These are phyloP conservation scores for Phytophthora uliginosa DNA, from an alignment of 352 stramenopile genomes.

Conservation along the genomic window DNA sequence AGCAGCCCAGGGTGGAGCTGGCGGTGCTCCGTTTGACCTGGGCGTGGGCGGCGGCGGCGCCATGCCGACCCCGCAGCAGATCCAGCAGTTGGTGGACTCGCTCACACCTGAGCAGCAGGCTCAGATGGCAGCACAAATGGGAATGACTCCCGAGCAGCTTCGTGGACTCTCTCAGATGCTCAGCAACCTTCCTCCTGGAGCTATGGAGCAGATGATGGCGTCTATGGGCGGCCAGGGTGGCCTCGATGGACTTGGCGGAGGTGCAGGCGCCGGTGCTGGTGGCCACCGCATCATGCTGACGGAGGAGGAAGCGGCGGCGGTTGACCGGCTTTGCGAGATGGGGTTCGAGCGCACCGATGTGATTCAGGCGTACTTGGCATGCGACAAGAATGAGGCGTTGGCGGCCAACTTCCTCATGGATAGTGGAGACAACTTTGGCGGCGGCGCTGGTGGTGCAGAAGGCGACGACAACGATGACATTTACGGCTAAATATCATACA, in stretches of 20 bases:
- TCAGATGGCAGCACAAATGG: constrained; percentile 88
- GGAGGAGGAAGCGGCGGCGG: constrained; percentile 82
- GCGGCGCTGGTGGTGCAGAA: constrained; percentile 48
- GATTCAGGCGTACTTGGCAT: constrained; percentile 98
- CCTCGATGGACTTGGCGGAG: constrained; percentile 57
- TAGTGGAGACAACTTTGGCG: constrained; percentile 70
- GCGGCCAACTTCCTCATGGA: constrained; percentile 99
- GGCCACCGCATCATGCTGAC: constrained; percentile 82
- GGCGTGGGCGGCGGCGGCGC: constrained; percentile 51
- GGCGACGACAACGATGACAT: constrained; percentile 90
- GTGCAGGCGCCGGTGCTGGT: constrained; percentile 34
- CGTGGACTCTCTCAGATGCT: constrained; percentile 90
- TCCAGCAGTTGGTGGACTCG: constrained; percentile 86
- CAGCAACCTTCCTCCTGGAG: constrained; percentile 82
- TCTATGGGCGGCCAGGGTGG: constrained; percentile 73
- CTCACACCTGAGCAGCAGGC: constrained; percentile 80
- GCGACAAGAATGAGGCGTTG: constrained; percentile 99
- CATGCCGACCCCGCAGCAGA: constrained; percentile 86
- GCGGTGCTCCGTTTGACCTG: constrained; percentile 62
- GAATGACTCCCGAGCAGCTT: constrained; percentile 88
- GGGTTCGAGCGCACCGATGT: constrained; percentile 93
- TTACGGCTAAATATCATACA: constrained; percentile 80
- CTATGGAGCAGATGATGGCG: constrained; percentile 91
- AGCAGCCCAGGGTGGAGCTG: constrained; percentile 34
- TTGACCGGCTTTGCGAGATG: constrained; percentile 86